These are phyloP conservation scores for Sindora glabra DNA, from an alignment of 306 rosid genomes.

Conservation along the genomic window DNA sequence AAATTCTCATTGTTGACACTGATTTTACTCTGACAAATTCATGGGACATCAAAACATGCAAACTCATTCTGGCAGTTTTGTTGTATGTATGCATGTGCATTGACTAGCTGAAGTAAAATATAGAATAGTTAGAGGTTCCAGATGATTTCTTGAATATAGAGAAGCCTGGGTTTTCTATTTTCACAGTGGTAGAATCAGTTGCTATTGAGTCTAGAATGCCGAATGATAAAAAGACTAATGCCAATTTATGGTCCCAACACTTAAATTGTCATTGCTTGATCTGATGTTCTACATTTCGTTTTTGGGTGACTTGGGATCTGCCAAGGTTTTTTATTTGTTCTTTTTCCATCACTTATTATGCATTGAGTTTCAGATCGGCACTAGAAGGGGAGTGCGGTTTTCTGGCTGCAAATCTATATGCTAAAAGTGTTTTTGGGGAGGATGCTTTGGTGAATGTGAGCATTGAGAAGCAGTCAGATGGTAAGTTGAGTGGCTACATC, in stretches of 20 bases:
- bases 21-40: background rate
- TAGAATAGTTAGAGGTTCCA: background rate
- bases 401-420: conserved; percentile 89
- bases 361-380: conserved; percentile 68
- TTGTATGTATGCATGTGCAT: background rate
- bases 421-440: conserved; percentile 97
- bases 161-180: background rate
- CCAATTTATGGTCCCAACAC: background rate
- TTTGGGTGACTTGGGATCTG: too few species aligned
- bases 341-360: too few species aligned
- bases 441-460: conserved; percentile 96
- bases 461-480: conserved; percentile 81
- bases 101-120: background rate
- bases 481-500: conserved; percentile 89
- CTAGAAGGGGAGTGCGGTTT: conserved; percentile 97
- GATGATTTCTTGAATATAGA: background rate
- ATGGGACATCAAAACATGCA: background rate
- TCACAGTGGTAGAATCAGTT: background rate
- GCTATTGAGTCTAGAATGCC: background rate
- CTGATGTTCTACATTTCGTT: too few species aligned
- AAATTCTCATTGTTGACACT: conserved; percentile 1
- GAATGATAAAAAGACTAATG: background rate
- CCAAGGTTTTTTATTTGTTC: too few species aligned
- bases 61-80: background rate
- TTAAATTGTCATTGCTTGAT: background rate